A percentile compares a stretch with the other conserved stretches of the same genome.
phyloP scores from a whole-genome alignment of 2,329 filamentous ascomycete genomes.

The Fusarium newnesense region DNA sequence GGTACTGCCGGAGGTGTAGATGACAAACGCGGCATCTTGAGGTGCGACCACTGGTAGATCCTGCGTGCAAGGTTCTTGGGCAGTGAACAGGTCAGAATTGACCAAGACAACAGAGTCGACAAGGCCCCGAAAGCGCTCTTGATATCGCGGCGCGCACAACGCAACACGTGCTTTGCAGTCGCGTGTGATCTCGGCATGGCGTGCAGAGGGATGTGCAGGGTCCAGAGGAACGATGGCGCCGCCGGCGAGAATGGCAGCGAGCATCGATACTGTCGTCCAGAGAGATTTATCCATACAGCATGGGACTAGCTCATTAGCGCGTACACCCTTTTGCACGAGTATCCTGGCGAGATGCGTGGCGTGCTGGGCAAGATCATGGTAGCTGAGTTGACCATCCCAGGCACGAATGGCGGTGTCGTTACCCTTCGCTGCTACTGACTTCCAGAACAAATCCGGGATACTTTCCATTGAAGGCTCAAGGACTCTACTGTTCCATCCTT shows the following conservation, averaged over 20 bases:
- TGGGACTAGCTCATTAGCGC: conserved; percentile 5
- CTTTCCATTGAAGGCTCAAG: not conserved
- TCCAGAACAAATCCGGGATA: conserved; percentile 20
- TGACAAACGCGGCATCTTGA: conserved; percentile 22
- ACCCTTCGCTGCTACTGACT: not conserved
- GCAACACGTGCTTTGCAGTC: conserved; percentile 17
- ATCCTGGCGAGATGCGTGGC: conserved; percentile 1
- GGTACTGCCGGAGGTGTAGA: conserved; percentile 42
- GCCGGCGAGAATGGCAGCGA: conserved; percentile 41
- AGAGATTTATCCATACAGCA: conserved; percentile 42
- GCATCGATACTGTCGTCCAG: conserved; percentile 39
- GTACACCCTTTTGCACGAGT: conserved; percentile 9
- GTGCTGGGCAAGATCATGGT: conserved; percentile 11
- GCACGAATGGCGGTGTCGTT: conserved; percentile 13
- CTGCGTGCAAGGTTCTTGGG: not conserved
- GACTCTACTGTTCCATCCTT: conserved; percentile 5
- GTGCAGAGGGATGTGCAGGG: conserved; percentile 25
- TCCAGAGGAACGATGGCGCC: conserved; percentile 42
- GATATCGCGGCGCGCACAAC: conserved; percentile 12
- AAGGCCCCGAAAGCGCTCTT: conserved; percentile 2
- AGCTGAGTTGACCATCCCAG: conserved; percentile 37
- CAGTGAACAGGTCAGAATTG: not conserved
- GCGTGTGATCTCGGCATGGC: conserved; percentile 13
- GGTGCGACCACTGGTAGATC: not conserved
- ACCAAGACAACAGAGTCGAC: not conserved